Percentiles rank a stretch among this genome's conserved stretches.
phyloP scores from a whole-genome alignment of 192 early-diverging fungal species.

The Backusella parvicylindrica region DNA sequence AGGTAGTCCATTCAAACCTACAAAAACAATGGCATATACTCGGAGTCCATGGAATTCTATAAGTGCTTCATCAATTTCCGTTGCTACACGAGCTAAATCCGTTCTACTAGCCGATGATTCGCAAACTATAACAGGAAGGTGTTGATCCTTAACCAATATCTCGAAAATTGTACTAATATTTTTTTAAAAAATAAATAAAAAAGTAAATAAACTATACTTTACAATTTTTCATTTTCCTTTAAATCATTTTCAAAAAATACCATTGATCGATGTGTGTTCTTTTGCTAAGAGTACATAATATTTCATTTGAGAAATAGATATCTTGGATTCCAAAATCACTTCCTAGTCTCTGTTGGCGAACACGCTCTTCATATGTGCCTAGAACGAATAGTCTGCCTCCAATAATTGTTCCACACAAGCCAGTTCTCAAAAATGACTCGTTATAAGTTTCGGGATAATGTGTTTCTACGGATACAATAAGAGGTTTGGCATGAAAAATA shows the following conservation, averaged over 20 bases:
- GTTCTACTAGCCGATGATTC: constrained; percentile 56
- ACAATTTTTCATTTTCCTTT: neutral
- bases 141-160: constrained; percentile 63
- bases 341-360: constrained; percentile 51
- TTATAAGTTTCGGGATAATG: constrained; percentile 51
- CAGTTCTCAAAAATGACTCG: constrained; percentile 73
- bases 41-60: constrained; percentile 58
- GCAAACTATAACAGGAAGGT: constrained; percentile 68
- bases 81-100: constrained; percentile 50
- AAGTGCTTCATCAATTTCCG: constrained; percentile 53
- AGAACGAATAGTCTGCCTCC: constrained; percentile 70
- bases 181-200: too few relatives aligned
- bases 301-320: constrained; percentile 33
- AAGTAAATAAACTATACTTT: constrained; percentile 15
- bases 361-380: constrained; percentile 75
- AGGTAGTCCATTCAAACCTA: constrained; percentile 57
- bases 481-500: constrained; percentile 67
- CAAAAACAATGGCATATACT: constrained; percentile 59
- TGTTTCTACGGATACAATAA: constrained; percentile 48
- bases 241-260: constrained; percentile 26
- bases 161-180: constrained; percentile 58
- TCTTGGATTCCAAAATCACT: constrained; percentile 29
- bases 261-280: constrained; percentile 34
- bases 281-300: constrained; percentile 31
- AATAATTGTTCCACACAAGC: constrained; percentile 68